A percentile compares a stretch with the other conserved stretches of the same genome.
Conservation (phyloP, 164 flowering plant species). For the Sextonia rubra region DNA sequence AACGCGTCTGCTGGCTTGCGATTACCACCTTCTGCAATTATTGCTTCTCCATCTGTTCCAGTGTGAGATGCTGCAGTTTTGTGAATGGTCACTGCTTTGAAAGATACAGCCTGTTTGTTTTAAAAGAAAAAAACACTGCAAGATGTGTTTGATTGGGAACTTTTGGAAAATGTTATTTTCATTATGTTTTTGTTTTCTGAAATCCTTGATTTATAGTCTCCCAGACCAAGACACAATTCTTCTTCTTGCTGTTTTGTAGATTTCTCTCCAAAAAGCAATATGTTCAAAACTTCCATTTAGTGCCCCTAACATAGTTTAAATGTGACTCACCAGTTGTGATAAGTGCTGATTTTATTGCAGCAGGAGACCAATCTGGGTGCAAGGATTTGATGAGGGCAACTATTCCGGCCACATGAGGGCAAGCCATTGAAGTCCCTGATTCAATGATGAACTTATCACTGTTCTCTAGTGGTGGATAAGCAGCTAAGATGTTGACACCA, state of each 20-base stretch:
- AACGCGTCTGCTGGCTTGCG: slow-evolving; percentile 35
- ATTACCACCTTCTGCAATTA: slow-evolving; percentile 22
- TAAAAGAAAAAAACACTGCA: too few relatives aligned
- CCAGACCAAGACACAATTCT: neutral
- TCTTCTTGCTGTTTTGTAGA: neutral
- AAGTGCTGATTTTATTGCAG: slow-evolving; percentile 48
- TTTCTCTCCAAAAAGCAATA: neutral
- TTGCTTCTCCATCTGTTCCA: slow-evolving; percentile 12
- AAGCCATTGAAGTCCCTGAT: slow-evolving; percentile 54
- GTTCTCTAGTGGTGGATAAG: slow-evolving; percentile 11
- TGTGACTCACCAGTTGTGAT: slow-evolving; percentile 39
- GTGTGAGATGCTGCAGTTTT: slow-evolving; percentile 16
- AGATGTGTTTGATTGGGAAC: too few relatives aligned
- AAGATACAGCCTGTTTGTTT: neutral
- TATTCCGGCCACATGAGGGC: slow-evolving; percentile 45
- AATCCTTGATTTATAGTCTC: neutral
- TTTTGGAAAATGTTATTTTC: too few relatives aligned
- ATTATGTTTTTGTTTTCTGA: too few relatives aligned
- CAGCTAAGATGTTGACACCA: slow-evolving; percentile 42
- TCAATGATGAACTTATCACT: slow-evolving; percentile 15
- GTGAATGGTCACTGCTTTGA: neutral
- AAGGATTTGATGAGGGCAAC: slow-evolving; percentile 42
- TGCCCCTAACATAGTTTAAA: neutral
- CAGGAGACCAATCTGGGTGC: slow-evolving; percentile 47
- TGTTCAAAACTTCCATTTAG: neutral